phyloP scores from a whole-genome alignment of 192 early-diverging fungal genomes.

The Thoreauomyces humboldtii region DNA sequence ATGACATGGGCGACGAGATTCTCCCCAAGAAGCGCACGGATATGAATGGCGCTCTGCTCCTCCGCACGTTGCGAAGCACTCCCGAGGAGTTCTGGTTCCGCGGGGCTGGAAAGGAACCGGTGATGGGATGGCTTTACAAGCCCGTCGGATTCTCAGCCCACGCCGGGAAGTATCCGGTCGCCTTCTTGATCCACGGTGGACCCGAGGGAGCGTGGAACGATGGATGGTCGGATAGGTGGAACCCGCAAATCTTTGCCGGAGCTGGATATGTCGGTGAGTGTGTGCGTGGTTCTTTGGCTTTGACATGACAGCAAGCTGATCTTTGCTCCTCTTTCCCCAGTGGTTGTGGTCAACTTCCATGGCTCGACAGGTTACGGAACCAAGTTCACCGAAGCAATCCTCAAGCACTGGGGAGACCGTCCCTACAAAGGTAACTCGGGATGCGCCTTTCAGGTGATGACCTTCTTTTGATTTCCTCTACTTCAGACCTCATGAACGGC shows the following conservation, averaged over 20 bases:
- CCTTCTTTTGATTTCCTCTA: no score
- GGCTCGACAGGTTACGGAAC: conserved; percentile 81
- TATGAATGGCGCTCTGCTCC: conserved; percentile 41
- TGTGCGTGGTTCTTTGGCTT: neutral
- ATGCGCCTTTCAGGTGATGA: no score
- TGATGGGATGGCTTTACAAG: conserved; percentile 67
- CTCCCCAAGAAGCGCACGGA: conserved; percentile 38
- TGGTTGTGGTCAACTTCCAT: conserved; percentile 71
- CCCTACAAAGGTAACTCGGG: conserved; percentile 60
- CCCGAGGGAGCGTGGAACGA: conserved; percentile 72
- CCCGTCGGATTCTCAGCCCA: conserved; percentile 57
- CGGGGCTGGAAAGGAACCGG: conserved; percentile 55
- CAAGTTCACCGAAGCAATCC: conserved; percentile 70
- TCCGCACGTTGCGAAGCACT: conserved; percentile 39
- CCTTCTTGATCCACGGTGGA: conserved; percentile 79
- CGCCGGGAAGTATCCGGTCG: conserved; percentile 66
- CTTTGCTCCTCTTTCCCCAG: conserved; percentile 44
- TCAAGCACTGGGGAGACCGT: conserved; percentile 70
- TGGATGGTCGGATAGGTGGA: conserved; percentile 68
- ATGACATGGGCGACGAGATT: neutral
- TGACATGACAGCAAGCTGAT: no score
- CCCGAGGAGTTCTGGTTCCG: conserved; percentile 61
- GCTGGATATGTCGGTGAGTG: conserved; percentile 48
- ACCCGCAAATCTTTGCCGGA: conserved; percentile 69
- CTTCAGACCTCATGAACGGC: conserved; percentile 64